Base-by-base conservation (phyloP, 2,329 filamentous ascomycete species). In the Leptographium radiaticola region DNA sequence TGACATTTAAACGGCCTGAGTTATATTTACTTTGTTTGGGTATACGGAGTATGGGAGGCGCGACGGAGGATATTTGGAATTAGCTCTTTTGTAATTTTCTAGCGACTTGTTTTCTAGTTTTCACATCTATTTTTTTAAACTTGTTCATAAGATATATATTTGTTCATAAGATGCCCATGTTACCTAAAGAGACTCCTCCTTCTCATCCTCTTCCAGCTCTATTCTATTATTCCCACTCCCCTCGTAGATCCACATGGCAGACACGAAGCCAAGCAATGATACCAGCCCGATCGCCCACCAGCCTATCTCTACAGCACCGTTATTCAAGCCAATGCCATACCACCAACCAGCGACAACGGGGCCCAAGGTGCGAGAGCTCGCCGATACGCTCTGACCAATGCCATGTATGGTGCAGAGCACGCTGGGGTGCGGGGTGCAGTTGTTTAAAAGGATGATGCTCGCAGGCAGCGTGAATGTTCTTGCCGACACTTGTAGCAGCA, bases 401-500 rank as follows among this genome's bases (percentile, higher is more conserved):
- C 54, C 52, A 30, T 58, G 77, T 7, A 82, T 73, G 0, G 77
- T 77, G 0, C 77, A 77, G 13, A 81, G 64, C 2, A 80, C 76
- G 51, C 71, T 75, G 0, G 75, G 76, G 59, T 80, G 75, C 0
- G 79, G 77, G 34, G 74, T 76, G 58, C 76, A 77, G 60, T 82
- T 80, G 58, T 81, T 81, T 25, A 81, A 66, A 16, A 81, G 64
- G 53, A 81, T 79, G 49, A 79, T 77, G 61, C 73, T 77, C 6
- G 75, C 75, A 0, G 77, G 77, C 6, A 78, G 65, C 0, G 76
- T 75, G 59, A 89, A 87, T 0, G 86, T 90, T 36, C 86, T 74
- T 0, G 83, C 86, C 6, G 83, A 72, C n/a, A 89, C 85, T 63
- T 89, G 86, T 8, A 89, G 64, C n/a, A 79, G 51, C 12, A 57